A percentile compares a stretch with the other conserved stretches of the same genome.
Evolutionary conservation across 257 asterid species (phyloP).

Genomic region (Plantago major): DNA sequence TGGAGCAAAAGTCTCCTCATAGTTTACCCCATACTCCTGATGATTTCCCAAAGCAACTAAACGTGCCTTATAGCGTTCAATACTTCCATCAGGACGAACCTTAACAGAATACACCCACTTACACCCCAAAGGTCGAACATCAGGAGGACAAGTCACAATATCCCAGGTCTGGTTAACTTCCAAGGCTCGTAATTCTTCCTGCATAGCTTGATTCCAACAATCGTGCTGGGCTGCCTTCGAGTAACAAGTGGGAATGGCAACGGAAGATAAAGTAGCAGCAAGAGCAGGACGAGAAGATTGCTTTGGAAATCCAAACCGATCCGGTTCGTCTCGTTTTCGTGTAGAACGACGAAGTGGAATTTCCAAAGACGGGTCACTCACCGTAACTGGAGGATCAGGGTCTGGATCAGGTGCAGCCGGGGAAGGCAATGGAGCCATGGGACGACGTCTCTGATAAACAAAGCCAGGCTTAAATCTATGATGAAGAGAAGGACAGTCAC

Average conservation of each 20-base stretch:
- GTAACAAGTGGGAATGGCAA: not conserved
- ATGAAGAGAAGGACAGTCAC: too few relatives aligned
- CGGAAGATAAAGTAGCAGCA: not conserved
- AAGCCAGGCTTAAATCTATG: too few relatives aligned
- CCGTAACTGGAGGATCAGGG: too few relatives aligned
- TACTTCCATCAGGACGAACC: not conserved
- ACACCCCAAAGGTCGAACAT: too few relatives aligned
- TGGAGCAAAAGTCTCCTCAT: constrained; percentile 9
- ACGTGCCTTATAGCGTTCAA: not conserved
- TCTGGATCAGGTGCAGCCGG: too few relatives aligned
- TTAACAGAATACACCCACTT: constrained; percentile 4
- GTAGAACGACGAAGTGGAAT: too few relatives aligned
- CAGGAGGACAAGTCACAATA: too few relatives aligned
- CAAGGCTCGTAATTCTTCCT: not conserved
- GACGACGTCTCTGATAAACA: too few relatives aligned
- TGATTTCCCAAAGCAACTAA: not conserved
- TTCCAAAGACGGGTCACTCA: too few relatives aligned
- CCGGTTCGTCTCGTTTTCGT: too few relatives aligned
- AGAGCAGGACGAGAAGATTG: not conserved
- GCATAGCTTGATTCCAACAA: not conserved
- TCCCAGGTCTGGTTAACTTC: not conserved
- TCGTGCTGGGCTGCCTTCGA: not conserved
- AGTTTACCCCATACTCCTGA: constrained; percentile 11
- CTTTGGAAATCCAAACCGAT: not conserved
- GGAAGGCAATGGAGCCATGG: too few relatives aligned